Conservation (phyloP, 805 yeast species). For the Metschnikowia hibisci region DNA sequence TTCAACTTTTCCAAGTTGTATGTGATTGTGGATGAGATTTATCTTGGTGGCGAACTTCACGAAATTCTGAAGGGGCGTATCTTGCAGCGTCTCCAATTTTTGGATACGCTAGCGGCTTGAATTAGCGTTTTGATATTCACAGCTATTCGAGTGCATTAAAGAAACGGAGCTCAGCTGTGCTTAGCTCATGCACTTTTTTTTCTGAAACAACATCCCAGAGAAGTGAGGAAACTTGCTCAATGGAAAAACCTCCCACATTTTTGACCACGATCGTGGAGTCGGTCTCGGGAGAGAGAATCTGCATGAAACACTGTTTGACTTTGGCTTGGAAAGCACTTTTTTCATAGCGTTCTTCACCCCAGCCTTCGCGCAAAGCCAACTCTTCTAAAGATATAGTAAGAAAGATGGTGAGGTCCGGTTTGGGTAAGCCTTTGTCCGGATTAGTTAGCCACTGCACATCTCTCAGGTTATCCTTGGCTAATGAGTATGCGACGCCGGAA, state of each 20-base stretch:
- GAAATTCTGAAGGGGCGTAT: constrained; percentile 74
- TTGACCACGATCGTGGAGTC: constrained; percentile 39
- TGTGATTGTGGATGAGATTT: constrained; percentile 79
- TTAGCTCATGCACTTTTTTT: neutral
- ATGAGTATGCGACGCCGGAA: constrained; percentile 89
- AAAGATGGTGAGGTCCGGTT: constrained; percentile 81
- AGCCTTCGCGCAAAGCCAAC: constrained; percentile 59
- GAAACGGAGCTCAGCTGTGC: neutral
- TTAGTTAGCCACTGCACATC: constrained; percentile 71
- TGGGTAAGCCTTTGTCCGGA: constrained; percentile 82
- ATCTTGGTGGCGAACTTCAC: constrained; percentile 85
- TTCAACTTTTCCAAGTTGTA: constrained; percentile 87
- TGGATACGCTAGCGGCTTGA: constrained; percentile 38
- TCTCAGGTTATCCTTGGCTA: constrained; percentile 57
- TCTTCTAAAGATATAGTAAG: constrained; percentile 53
- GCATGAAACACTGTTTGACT: constrained; percentile 60
- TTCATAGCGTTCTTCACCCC: constrained; percentile 95
- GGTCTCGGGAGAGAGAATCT: constrained; percentile 32
- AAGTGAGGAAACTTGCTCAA: constrained; percentile 49
- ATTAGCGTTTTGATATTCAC: no score
- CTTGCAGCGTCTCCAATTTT: constrained; percentile 56
- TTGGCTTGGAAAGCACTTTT: constrained; percentile 63
- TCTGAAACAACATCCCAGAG: constrained; percentile 36
- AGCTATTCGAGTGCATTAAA: neutral
- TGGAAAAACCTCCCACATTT: constrained; percentile 55